Evolutionary conservation across 2,329 filamentous ascomycete genomes (phyloP).

Genomic region (Cercospora sojina): DNA sequence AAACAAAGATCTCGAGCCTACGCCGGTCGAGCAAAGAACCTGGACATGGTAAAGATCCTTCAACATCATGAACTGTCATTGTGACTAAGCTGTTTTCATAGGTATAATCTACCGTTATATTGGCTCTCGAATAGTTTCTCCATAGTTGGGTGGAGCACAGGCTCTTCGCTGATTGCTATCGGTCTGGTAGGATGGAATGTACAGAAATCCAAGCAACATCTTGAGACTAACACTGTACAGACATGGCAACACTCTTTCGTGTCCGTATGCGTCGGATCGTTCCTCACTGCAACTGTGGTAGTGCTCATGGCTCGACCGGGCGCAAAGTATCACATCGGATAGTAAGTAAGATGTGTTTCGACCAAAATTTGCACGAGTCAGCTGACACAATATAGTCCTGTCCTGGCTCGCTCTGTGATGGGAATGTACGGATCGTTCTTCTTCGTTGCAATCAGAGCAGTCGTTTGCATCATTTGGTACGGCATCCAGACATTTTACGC

Average conservation of each 20-base stretch:
- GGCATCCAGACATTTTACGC: slow-evolving; percentile 37
- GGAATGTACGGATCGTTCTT: slow-evolving; percentile 48
- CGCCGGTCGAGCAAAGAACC: slow-evolving; percentile 25
- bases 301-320: slow-evolving; percentile 44
- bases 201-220: slow-evolving; percentile 27
- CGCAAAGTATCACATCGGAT: slow-evolving; percentile 36
- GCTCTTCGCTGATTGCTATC: background rate
- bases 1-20: slow-evolving; percentile 29
- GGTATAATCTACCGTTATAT: background rate
- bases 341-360: slow-evolving; percentile 18
- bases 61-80: slow-evolving; percentile 42
- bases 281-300: slow-evolving; percentile 47
- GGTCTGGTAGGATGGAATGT: slow-evolving; percentile 44
- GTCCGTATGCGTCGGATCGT: slow-evolving; percentile 43
- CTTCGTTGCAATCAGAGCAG: slow-evolving; percentile 43
- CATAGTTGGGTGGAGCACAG: background rate
- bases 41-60: slow-evolving; percentile 32
- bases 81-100: slow-evolving; percentile 42
- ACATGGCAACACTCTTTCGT: slow-evolving; percentile 38
- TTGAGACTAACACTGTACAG: background rate
- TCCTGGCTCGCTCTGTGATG: slow-evolving; percentile 42
- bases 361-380: background rate
- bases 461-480: slow-evolving; percentile 46
- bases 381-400: slow-evolving; percentile 28
- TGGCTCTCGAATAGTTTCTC: background rate